Percentiles rank a stretch among this genome's conserved stretches.
Evolutionary conservation across 257 asterid genomes (phyloP).

Genomic region (Capsicum chinense): DNA sequence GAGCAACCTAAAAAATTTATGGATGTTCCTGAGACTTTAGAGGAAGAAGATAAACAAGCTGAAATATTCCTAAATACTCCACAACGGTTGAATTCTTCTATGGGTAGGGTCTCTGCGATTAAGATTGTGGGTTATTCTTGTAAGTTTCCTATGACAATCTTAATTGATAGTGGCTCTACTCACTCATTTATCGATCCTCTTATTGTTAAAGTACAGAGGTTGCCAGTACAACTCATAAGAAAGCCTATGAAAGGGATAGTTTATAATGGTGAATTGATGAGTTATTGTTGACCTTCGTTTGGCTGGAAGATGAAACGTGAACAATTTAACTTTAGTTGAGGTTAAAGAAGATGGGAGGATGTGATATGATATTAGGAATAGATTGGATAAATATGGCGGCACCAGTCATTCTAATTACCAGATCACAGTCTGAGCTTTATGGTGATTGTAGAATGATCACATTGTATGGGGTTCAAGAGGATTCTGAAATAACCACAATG

Average conservation of each 20-base stretch:
- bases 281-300: too few relatives aligned
- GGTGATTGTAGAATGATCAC: too few relatives aligned
- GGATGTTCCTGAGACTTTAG: not conserved
- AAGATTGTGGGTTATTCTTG: not conserved
- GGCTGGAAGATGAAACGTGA: not conserved
- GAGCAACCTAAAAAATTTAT: not conserved
- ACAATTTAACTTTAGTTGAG: too few relatives aligned
- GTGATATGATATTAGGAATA: not conserved
- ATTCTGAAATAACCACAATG: too few relatives aligned
- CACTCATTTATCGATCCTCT: not conserved
- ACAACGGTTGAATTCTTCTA: not conserved
- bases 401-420: not conserved
- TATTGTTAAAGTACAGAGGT: not conserved
- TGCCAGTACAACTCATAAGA: not conserved
- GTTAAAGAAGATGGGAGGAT: not conserved
- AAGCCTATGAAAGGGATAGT: not conserved
- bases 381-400: not conserved
- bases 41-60: not conserved
- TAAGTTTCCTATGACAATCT: not conserved
- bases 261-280: not conserved
- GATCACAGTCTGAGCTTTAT: too few relatives aligned
- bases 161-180: too few relatives aligned
- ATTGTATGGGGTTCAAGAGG: too few relatives aligned
- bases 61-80: not conserved
- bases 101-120: too few relatives aligned